Evolutionary conservation across 345 rosid genomes (phyloP), one percentile per base, ranked within the genome.

Genomic region (Gossypium rotundifolium): DNA sequence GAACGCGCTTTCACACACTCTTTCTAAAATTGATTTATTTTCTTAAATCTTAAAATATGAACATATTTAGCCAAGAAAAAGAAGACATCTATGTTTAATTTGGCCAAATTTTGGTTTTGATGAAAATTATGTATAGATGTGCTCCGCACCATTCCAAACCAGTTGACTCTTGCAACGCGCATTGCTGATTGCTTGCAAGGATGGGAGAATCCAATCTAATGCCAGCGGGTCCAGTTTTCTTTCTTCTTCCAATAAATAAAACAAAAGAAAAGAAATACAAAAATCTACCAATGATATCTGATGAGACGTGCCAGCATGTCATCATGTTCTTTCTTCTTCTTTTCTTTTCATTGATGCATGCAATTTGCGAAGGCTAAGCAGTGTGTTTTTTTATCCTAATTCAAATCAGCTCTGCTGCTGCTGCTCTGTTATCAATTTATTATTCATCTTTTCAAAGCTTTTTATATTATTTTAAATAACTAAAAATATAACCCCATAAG

Each of bases 1-100:
- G 0, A 0, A 27, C 3, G 0, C 0, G 3, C 0, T 29, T 29
- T 29, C 4, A 3, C 0, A 29, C 33, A 3, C 4, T 3, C 4
- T 29, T 0, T 29, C 0, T 0, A 29, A 29, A 29, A 29, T 29
- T 0, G 0, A 3, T 0, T 4, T 29, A 29, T 29, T 29, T 29
- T 0, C 0, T 0, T 29, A 0, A 0, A 3, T 29, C 4, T 29
- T 29, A 3, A 4, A 33, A 33, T 4, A 33, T 4, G 1, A 33
- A 0, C 6, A 6, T 4, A 0, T 29, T 4, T 4, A 33, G 1
- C 6, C 38, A 33, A 4, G 4, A 0, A 3, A 29, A 29, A 29
- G 0, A 33, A 27, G 3, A 27, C 29, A 27, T 27, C 38, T 0
- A 33, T 4, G 1, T 29, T 29, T 29, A 33, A 33, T 33, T 33